Evolutionary conservation across 495 filamentous ascomycete species (phyloP).

Genomic region (Penicillium cosmopolitanum): DNA sequence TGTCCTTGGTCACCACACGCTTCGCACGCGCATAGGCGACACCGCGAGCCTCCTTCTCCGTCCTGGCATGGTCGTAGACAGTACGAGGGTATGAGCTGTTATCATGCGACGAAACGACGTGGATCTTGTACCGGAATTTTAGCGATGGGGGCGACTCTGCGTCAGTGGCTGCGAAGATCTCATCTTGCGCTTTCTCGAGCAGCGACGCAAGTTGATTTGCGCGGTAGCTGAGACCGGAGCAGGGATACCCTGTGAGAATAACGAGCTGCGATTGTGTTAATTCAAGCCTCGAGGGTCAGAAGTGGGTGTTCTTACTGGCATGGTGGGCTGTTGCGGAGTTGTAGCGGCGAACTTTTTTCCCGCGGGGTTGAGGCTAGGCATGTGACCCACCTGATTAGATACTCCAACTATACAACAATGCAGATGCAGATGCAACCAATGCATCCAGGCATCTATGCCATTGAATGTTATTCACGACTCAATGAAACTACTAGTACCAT

Average conservation of each 20-base stretch:
- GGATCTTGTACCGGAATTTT: constrained; percentile 54
- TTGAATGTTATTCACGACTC: too few relatives aligned
- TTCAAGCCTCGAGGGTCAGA: background rate
- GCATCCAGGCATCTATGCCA: too few relatives aligned
- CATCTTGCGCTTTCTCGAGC: constrained; percentile 45
- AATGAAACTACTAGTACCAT: too few relatives aligned
- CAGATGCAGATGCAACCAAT: too few relatives aligned
- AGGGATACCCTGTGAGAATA: constrained; percentile 88
- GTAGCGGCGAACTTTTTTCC: constrained; percentile 26
- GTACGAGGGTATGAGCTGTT: constrained; percentile 43
- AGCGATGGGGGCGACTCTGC: constrained; percentile 43
- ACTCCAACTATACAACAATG: too few relatives aligned
- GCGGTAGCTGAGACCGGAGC: constrained; percentile 89
- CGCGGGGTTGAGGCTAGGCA: constrained; percentile 31
- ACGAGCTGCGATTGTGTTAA: constrained; percentile 66
- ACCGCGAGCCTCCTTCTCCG: constrained; percentile 92
- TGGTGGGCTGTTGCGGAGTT: constrained; percentile 19
- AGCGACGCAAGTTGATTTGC: constrained; percentile 70
- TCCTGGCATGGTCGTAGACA: constrained; percentile 61
- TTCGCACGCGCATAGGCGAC: constrained; percentile 84
- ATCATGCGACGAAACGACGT: constrained; percentile 62
- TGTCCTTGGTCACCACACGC: constrained; percentile 73
- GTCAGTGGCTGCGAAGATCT: constrained; percentile 57
- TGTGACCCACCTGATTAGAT: constrained; percentile 26
- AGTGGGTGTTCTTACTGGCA: constrained; percentile 34